phyloP scores from a whole-genome alignment of 2,329 filamentous ascomycete genomes.

The Tolypocladium sp. region DNA sequence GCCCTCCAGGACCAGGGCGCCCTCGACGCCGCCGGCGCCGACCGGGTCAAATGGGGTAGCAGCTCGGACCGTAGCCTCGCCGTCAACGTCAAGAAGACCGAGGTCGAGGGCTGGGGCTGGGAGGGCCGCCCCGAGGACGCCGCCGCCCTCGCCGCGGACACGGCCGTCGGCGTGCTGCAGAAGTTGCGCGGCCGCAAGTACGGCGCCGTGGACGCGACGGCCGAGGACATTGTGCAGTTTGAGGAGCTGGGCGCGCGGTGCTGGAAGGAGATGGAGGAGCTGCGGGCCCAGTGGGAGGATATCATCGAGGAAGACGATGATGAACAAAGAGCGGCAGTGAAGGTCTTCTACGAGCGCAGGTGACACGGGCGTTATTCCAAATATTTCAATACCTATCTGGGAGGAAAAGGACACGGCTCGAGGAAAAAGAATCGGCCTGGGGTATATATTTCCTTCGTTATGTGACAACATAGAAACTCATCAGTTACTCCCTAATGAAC shows the following conservation, averaged over 20 bases:
- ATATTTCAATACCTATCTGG: not conserved
- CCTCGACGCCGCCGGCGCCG: conserved; percentile 44
- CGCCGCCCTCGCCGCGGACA: conserved; percentile 34
- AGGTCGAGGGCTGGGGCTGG: conserved; percentile 82
- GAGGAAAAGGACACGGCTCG: not conserved
- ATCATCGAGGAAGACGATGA: conserved; percentile 9
- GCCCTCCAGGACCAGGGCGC: conserved; percentile 57
- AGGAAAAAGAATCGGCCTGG: not conserved
- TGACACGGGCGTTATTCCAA: not conserved
- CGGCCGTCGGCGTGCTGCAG: conserved; percentile 35
- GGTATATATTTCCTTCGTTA: not conserved
- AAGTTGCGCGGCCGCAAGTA: conserved; percentile 50
- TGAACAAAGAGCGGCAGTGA: not conserved
- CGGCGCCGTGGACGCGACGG: conserved; percentile 48
- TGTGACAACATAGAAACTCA: not conserved
- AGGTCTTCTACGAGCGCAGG: not conserved
- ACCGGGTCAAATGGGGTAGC: conserved; percentile 76
- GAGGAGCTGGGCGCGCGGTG: conserved; percentile 49
- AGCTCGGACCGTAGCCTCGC: conserved; percentile 50
- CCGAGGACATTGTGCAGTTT: conserved; percentile 52
- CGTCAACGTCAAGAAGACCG: conserved; percentile 61
- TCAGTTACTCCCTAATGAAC: not conserved
- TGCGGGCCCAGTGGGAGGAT: conserved; percentile 59
- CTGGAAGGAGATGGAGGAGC: conserved; percentile 64
- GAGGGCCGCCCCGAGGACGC: conserved; percentile 45